These are phyloP conservation scores for Globisporangium nunn DNA, from an alignment of 352 stramenopile genomes.

Conservation along the genomic window DNA sequence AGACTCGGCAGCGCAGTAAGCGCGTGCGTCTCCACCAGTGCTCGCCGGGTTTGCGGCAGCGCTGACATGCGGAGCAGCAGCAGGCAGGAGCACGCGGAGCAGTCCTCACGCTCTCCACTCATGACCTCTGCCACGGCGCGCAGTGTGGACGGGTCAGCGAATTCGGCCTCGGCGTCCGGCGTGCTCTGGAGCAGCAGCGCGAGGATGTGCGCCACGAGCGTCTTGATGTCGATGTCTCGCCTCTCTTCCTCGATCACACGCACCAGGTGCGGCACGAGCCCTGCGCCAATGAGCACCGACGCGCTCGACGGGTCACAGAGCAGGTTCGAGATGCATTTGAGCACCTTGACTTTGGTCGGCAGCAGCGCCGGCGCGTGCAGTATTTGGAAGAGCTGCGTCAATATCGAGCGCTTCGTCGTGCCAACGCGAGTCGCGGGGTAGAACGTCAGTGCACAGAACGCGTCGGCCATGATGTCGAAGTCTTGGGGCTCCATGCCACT, in stretches of 20 bases:
- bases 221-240: slow-evolving; percentile 7
- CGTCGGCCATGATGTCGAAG: slow-evolving; percentile 56
- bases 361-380: slow-evolving; percentile 10
- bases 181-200: slow-evolving; percentile 27
- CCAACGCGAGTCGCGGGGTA: slow-evolving; percentile 40
- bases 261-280: slow-evolving; percentile 23
- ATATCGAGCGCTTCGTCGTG: slow-evolving; percentile 30
- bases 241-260: slow-evolving; percentile 20
- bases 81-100: slow-evolving; percentile 34
- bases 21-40: slow-evolving; percentile 9
- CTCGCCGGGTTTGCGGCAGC: slow-evolving; percentile 24
- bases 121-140: slow-evolving; percentile 15
- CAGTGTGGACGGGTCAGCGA: slow-evolving; percentile 20
- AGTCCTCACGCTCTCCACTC: slow-evolving; percentile 18
- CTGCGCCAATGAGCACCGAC: slow-evolving; percentile 16
- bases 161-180: slow-evolving; percentile 22
- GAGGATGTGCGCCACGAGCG: slow-evolving; percentile 22
- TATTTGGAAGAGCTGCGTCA: slow-evolving; percentile 39
- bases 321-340: slow-evolving; percentile 45
- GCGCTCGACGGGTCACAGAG: slow-evolving; percentile 31
- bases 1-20: slow-evolving; percentile 24
- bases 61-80: slow-evolving; percentile 58
- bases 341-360: slow-evolving; percentile 29
- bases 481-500: slow-evolving; percentile 45
- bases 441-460: slow-evolving; percentile 53